Conservation (phyloP, 139 green algal genomes). For the Chlorella sp. region DNA sequence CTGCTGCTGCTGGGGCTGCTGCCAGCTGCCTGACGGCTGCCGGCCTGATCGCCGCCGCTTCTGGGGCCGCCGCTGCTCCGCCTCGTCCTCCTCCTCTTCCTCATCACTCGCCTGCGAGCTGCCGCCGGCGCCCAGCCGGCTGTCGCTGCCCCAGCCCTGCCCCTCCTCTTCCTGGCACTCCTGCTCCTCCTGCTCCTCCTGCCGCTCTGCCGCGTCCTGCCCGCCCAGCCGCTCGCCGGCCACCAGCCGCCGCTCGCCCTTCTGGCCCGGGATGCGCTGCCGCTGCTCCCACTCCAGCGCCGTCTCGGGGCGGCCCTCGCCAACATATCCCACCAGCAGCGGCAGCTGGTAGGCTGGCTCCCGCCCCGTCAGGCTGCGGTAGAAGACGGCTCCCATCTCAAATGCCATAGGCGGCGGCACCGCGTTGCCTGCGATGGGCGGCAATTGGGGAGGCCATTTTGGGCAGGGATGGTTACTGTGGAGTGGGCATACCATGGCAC, state of each 20-base stretch:
- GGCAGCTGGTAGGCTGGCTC: not conserved
- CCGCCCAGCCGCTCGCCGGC: not conserved
- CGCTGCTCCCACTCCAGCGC: too few relatives aligned
- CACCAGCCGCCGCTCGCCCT: not conserved
- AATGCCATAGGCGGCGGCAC: slow-evolving; percentile 1
- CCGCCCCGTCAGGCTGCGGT: not conserved
- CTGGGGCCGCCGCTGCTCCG: not conserved
- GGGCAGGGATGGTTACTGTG: too few relatives aligned
- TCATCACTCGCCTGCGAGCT: not conserved
- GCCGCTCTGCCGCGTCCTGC: not conserved
- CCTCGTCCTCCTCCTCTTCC: not conserved
- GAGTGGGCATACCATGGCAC: too few relatives aligned
- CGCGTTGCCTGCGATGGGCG: slow-evolving; percentile 1
- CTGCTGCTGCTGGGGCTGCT: not conserved
- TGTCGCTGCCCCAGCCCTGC: not conserved
- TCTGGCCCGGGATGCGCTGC: not conserved
- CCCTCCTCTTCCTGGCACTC: not conserved
- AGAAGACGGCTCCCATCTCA: not conserved
- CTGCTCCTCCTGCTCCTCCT: not conserved
- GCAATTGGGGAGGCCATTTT: not conserved
- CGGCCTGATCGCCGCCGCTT: not conserved
- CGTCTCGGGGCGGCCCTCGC: not conserved
- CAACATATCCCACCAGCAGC: not conserved
- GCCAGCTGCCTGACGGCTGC: not conserved
- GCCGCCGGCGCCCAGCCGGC: not conserved